Percentiles rank a stretch among this genome's conserved stretches.
These are phyloP conservation scores for Cryptococcus sp. DNA, from an alignment of 1,284 basidiomycete genomes.

Conservation along the genomic window DNA sequence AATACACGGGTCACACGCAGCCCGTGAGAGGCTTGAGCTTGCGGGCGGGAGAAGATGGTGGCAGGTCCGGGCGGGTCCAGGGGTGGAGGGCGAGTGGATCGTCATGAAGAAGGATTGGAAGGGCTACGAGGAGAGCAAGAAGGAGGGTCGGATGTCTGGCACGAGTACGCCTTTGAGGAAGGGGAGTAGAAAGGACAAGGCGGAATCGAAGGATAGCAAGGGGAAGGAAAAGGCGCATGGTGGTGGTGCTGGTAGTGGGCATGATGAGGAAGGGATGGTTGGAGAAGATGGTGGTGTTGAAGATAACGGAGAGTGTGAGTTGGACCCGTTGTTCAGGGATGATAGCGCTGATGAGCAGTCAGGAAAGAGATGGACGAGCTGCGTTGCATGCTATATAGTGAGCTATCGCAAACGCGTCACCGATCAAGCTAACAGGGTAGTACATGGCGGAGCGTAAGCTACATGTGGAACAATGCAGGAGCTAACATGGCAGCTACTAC, in stretches of 20 bases:
- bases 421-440: slow-evolving; percentile 24
- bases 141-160: slow-evolving; percentile 12
- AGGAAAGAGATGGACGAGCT: slow-evolving; percentile 72
- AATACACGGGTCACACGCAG: too few relatives aligned
- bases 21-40: too few relatives aligned
- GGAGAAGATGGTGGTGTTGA: slow-evolving; percentile 12
- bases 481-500: slow-evolving; percentile 46
- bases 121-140: slow-evolving; percentile 21
- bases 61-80: slow-evolving; percentile 73
- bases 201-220: slow-evolving; percentile 7
- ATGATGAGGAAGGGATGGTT: slow-evolving; percentile 19
- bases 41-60: slow-evolving; percentile 95
- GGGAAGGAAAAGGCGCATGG: slow-evolving; percentile 3
- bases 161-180: too few relatives aligned
- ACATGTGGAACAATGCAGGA: background rate
- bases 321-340: background rate
- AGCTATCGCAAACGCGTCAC: too few relatives aligned
- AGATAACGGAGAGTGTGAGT: slow-evolving; percentile 25
- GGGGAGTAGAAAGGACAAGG: too few relatives aligned
- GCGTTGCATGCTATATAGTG: slow-evolving; percentile 72
- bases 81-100: slow-evolving; percentile 90
- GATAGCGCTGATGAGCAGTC: slow-evolving; percentile 44
- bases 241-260: too few relatives aligned
- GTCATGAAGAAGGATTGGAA: slow-evolving; percentile 54
- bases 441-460: slow-evolving; percentile 57